Conservation (phyloP, 2,329 filamentous ascomycete genomes). For the Sarocladiaceae sp. region DNA sequence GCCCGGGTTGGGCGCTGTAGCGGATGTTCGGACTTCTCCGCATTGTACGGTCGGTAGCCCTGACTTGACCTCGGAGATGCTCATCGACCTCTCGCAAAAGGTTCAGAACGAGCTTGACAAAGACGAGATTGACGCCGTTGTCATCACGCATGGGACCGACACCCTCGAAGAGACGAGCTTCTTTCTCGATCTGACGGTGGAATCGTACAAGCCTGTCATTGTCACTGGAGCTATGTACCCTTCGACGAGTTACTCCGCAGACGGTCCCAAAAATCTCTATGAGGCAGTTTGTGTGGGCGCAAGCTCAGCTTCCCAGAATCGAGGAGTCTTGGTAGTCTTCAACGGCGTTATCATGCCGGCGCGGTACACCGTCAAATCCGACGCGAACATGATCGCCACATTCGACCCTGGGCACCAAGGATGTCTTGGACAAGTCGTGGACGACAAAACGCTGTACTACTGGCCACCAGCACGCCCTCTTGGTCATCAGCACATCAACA, state of each 20-base stretch:
- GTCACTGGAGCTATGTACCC: slow-evolving; percentile 61
- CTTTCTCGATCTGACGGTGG: slow-evolving; percentile 55
- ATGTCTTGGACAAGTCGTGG: slow-evolving; percentile 49
- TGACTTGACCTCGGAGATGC: slow-evolving; percentile 43
- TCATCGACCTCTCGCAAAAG: slow-evolving; percentile 41
- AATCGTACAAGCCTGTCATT: slow-evolving; percentile 54
- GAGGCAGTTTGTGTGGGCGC: slow-evolving; percentile 55
- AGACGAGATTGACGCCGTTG: slow-evolving; percentile 41
- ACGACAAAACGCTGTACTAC: slow-evolving; percentile 57
- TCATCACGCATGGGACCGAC: slow-evolving; percentile 63
- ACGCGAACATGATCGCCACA: slow-evolving; percentile 59
- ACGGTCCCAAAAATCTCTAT: slow-evolving; percentile 59
- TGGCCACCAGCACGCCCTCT: slow-evolving; percentile 46
- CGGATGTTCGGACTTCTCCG: slow-evolving; percentile 50
- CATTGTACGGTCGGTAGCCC: slow-evolving; percentile 44
- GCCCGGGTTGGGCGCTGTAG: slow-evolving; percentile 48
- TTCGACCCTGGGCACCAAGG: slow-evolving; percentile 53
- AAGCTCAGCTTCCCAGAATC: slow-evolving; percentile 35
- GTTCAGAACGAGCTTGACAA: slow-evolving; percentile 44
- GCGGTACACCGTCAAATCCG: slow-evolving; percentile 57
- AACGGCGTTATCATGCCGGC: slow-evolving; percentile 57
- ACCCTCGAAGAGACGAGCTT: slow-evolving; percentile 61
- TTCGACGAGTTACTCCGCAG: slow-evolving; percentile 57
- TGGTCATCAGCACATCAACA: slow-evolving; percentile 39
- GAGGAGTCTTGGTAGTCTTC: slow-evolving; percentile 56